Percentiles rank a stretch among this genome's conserved stretches.
These are phyloP conservation scores for Pseudopithomyces chartarum DNA, from an alignment of 2,329 filamentous ascomycete genomes.

Conservation along the genomic window DNA sequence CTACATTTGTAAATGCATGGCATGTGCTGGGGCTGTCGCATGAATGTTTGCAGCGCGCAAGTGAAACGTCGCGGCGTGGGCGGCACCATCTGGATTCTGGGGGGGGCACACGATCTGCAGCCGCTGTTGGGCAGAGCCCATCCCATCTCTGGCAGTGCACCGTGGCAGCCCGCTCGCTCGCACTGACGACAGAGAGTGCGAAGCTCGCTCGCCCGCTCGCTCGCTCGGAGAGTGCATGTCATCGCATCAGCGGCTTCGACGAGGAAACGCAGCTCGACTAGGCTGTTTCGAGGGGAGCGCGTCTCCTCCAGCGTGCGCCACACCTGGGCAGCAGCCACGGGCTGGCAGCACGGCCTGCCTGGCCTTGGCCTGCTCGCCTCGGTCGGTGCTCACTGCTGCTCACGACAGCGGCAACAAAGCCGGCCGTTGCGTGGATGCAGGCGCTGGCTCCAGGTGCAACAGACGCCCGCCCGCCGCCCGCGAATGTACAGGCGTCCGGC, in stretches of 20 bases:
- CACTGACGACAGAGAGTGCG: too few species aligned
- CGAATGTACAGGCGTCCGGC: background rate
- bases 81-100: background rate
- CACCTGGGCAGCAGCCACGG: background rate
- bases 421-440: too few species aligned
- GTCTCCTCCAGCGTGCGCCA: background rate
- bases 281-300: too few species aligned
- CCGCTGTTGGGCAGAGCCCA: background rate
- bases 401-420: too few species aligned
- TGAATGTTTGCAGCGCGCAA: conserved; percentile 19
- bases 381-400: too few species aligned
- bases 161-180: too few species aligned
- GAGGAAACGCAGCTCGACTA: background rate
- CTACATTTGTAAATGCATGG: too few species aligned
- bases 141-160: too few species aligned
- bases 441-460: background rate
- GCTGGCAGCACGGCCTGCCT: too few species aligned
- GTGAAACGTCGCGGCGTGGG: conserved; percentile 19
- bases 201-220: too few species aligned
- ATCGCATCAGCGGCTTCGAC: background rate
- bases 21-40: conserved; percentile 5
- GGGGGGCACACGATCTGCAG: background rate
- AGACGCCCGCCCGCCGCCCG: background rate
- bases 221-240: too few species aligned
- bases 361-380: too few species aligned